Evolutionary conservation across 2,329 filamentous ascomycete species (phyloP).

Genomic region (Fusarium sarcochroum): DNA sequence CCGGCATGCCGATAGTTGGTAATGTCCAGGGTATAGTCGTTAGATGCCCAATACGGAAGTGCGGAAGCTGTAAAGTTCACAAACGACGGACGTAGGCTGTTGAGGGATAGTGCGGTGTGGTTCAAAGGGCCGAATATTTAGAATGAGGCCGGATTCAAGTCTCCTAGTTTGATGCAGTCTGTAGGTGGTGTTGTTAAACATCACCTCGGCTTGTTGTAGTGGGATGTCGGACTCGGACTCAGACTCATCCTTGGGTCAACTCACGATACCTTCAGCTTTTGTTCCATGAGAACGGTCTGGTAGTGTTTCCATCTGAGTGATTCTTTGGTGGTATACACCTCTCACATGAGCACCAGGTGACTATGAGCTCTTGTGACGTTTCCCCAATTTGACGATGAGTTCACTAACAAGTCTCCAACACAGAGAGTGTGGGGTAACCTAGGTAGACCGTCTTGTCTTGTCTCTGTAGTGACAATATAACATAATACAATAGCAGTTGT

Average conservation of each 20-base stretch:
- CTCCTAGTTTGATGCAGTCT: conserved; percentile 16
- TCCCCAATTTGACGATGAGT: conserved; percentile 14
- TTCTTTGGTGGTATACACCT: neutral
- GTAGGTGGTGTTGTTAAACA: conserved; percentile 21
- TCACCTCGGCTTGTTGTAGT: conserved; percentile 14
- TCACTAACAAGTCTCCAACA: conserved; percentile 10
- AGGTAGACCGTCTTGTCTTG: too few species aligned
- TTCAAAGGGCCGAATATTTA: conserved; percentile 48
- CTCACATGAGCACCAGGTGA: conserved; percentile 13
- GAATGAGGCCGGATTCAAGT: conserved; percentile 37
- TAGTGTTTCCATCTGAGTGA: neutral
- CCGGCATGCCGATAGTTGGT: conserved; percentile 6
- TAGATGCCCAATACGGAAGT: conserved; percentile 39
- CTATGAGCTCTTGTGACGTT: conserved; percentile 15
- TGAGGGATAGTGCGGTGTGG: conserved; percentile 44
- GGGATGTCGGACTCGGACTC: neutral
- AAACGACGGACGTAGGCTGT: conserved; percentile 33
- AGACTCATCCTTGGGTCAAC: neutral
- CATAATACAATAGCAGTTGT: neutral
- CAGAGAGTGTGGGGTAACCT: conserved; percentile 17
- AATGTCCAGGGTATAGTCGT: conserved; percentile 17
- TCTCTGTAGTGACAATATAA: neutral
- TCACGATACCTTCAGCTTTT: neutral
- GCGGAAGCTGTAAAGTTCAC: conserved; percentile 30
- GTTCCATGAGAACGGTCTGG: neutral